phyloP scores from a whole-genome alignment of 2,329 filamentous ascomycete genomes.

The Sarocladium brachiariae region DNA sequence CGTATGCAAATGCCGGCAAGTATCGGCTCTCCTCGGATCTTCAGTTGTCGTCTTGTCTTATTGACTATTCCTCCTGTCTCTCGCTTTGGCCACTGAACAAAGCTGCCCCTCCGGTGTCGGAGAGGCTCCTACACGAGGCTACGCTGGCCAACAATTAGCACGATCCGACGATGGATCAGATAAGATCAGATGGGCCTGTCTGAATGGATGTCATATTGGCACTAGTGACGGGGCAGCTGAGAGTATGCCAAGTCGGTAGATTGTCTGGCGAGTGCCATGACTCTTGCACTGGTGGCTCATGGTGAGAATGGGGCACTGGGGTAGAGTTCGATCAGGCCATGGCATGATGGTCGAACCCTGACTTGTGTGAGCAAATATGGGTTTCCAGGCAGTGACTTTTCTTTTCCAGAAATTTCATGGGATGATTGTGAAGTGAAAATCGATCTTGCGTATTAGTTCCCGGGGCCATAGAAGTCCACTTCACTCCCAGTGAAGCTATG shows the following conservation, averaged over 20 bases:
- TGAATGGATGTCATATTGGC: neutral
- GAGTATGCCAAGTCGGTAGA: neutral
- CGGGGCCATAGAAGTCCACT: too few species aligned
- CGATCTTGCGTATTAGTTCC: too few species aligned
- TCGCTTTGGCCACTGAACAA: neutral
- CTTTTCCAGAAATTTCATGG: too few species aligned
- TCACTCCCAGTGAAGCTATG: too few species aligned
- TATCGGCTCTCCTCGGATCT: neutral
- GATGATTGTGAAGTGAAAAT: too few species aligned
- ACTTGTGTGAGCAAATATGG: neutral
- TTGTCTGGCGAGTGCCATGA: neutral
- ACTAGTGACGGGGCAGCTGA: constrained; percentile 3
- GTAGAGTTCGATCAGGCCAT: neutral
- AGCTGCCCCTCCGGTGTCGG: neutral
- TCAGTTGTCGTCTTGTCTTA: neutral
- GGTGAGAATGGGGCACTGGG: neutral
- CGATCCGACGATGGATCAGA: neutral
- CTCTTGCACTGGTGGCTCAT: neutral
- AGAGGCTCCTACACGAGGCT: too few species aligned
- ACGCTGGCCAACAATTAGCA: too few species aligned
- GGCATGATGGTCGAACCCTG: neutral
- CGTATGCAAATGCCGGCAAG: neutral
- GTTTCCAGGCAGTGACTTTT: neutral
- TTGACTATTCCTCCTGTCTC: neutral
- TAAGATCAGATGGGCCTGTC: neutral